phyloP scores from a whole-genome alignment of 148 eudicot species.

The Limonium bicolor region DNA sequence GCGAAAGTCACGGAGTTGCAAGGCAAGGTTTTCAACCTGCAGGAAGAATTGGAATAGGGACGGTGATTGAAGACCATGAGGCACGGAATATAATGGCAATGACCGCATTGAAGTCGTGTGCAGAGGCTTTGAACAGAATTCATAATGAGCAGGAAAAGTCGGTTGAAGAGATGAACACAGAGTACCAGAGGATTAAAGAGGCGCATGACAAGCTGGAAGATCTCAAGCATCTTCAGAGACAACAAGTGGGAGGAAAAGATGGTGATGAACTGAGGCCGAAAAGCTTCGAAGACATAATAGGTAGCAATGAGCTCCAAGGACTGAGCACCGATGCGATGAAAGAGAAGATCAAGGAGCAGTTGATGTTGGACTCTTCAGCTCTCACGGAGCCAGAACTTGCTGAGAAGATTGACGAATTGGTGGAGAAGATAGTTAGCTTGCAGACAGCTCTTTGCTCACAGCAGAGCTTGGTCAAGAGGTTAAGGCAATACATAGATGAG shows the following conservation, averaged over 20 bases:
- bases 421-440: conserved; percentile 37
- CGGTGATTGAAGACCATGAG: conserved; percentile 61
- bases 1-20: conserved; percentile 43
- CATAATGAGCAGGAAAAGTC: conserved; percentile 31
- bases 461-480: conserved; percentile 37
- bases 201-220: conserved; percentile 30
- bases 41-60: conserved; percentile 58
- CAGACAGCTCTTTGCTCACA: conserved; percentile 48
- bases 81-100: conserved; percentile 51
- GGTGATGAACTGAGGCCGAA: conserved; percentile 3
- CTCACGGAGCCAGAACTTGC: conserved; percentile 52
- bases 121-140: conserved; percentile 32
- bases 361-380: conserved; percentile 13
- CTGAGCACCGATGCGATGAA: conserved; percentile 12
- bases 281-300: conserved; percentile 14
- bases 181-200: conserved; percentile 33
- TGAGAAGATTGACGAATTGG: conserved; percentile 65
- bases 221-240: conserved; percentile 15
- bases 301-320: conserved; percentile 12
- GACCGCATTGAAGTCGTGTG: conserved; percentile 52
- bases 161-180: conserved; percentile 28
- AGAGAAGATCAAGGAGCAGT: conserved; percentile 26
- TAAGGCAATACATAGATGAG: conserved; percentile 32
- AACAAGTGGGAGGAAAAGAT: neutral
- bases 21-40: conserved; percentile 29